A percentile compares a stretch with the other conserved stretches of the same genome.
These are phyloP conservation scores for Salvia splendens DNA, from an alignment of 257 asterid species.

Conservation along the genomic window DNA sequence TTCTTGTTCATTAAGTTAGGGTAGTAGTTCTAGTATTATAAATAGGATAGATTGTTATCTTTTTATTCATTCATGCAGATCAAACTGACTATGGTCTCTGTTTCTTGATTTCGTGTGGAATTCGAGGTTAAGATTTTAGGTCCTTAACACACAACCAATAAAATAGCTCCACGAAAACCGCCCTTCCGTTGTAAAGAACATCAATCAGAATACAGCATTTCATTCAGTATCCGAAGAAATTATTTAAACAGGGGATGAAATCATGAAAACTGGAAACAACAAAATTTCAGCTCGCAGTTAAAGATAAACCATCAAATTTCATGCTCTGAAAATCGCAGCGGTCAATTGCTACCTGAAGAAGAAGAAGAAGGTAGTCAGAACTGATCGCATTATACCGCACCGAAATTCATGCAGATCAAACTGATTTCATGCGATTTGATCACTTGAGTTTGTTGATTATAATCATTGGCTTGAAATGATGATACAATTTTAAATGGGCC, in stretches of 20 bases:
- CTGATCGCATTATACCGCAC: not conserved
- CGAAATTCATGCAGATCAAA: not conserved
- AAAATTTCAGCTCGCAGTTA: not conserved
- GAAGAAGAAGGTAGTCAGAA: not conserved
- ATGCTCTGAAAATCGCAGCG: not conserved
- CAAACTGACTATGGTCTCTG: too few species aligned
- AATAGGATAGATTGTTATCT: too few species aligned
- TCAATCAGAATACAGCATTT: not conserved
- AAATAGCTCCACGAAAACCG: too few species aligned
- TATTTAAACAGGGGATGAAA: not conserved
- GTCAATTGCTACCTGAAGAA: constrained; percentile 5
- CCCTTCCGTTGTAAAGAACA: too few species aligned
- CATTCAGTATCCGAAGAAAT: constrained; percentile 1
- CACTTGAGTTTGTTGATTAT: not conserved
- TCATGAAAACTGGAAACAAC: not conserved
- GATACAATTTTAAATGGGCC: not conserved
- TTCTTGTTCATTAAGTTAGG: too few species aligned
- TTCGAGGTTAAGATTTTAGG: too few species aligned
- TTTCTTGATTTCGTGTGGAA: too few species aligned
- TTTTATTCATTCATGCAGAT: too few species aligned
- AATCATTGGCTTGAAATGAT: not conserved
- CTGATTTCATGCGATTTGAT: not conserved
- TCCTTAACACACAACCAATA: too few species aligned
- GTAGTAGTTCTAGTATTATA: too few species aligned
- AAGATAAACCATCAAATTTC: not conserved